These are phyloP conservation scores for Candida boleticola DNA, from an alignment of 805 yeast genomes.

Conservation along the genomic window DNA sequence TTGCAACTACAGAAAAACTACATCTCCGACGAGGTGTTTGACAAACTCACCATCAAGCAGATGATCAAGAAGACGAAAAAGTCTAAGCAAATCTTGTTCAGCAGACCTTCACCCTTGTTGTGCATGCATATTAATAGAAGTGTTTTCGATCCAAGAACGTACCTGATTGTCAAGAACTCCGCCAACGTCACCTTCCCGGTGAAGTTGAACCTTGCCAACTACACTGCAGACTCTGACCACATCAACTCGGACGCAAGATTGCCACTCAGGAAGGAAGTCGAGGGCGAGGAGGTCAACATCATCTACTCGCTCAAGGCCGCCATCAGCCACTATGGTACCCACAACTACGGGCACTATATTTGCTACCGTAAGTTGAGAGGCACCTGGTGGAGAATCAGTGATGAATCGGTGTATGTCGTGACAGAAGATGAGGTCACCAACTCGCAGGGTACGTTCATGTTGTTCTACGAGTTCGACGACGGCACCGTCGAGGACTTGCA, in stretches of 20 bases:
- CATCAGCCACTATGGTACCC: constrained; percentile 91
- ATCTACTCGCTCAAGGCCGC: constrained; percentile 78
- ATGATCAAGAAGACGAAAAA: constrained; percentile 74
- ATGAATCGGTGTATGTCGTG: constrained; percentile 80
- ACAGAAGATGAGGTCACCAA: constrained; percentile 76
- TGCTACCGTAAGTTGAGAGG: constrained; percentile 81
- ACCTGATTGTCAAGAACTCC: constrained; percentile 77
- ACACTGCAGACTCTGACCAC: constrained; percentile 65
- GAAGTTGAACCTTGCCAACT: constrained; percentile 63
- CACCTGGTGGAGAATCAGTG: constrained; percentile 94
- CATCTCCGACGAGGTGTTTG: constrained; percentile 78
- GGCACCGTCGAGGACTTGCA: constrained; percentile 23
- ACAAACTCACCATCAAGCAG: constrained; percentile 68
- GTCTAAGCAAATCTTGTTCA: constrained; percentile 76
- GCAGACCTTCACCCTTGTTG: constrained; percentile 79
- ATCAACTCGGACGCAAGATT: constrained; percentile 78
- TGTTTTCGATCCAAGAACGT: constrained; percentile 85
- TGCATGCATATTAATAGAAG: constrained; percentile 90
- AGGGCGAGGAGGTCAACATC: constrained; percentile 5
- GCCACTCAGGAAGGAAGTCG: constrained; percentile 50
- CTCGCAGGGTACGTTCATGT: constrained; percentile 88
- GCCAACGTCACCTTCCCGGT: constrained; percentile 79
- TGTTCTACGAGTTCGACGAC: constrained; percentile 68
- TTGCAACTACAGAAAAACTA: constrained; percentile 60
- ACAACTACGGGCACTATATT: constrained; percentile 95